Evolutionary conservation across 2,329 filamentous ascomycete species (phyloP).

Genomic region (Beauveria brongniartii): DNA sequence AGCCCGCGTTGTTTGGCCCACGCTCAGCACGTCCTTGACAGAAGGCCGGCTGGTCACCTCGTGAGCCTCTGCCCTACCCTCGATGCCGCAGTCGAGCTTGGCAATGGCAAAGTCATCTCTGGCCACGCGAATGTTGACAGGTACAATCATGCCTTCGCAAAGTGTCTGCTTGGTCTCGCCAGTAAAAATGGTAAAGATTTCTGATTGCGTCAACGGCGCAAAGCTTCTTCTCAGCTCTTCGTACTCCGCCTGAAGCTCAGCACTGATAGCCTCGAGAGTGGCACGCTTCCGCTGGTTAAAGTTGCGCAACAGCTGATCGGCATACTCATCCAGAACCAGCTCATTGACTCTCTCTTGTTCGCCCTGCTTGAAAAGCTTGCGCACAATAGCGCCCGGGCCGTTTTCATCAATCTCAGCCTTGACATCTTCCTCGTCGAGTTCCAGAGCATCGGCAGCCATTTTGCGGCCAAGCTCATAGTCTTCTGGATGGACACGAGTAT

Average conservation of each 20-base stretch:
- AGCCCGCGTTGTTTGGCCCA: conserved; percentile 78
- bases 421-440: conserved; percentile 95
- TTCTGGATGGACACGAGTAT: conserved; percentile 94
- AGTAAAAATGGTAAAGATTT: conserved; percentile 94
- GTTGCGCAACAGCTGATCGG: conserved; percentile 86
- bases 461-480: conserved; percentile 97
- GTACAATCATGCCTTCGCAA: conserved; percentile 83
- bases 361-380: conserved; percentile 90
- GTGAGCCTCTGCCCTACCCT: conserved; percentile 75
- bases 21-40: conserved; percentile 64
- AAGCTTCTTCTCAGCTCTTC: conserved; percentile 87
- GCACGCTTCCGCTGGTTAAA: conserved; percentile 92
- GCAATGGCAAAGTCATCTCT: conserved; percentile 91
- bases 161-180: conserved; percentile 83
- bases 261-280: conserved; percentile 91
- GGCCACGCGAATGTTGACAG: conserved; percentile 78
- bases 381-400: conserved; percentile 81
- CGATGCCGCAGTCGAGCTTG: conserved; percentile 88
- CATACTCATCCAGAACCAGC: conserved; percentile 91
- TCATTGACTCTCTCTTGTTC: conserved; percentile 94
- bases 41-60: conserved; percentile 70
- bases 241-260: conserved; percentile 85
- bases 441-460: conserved; percentile 94
- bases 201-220: conserved; percentile 58
- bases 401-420: conserved; percentile 89